A percentile compares a stretch with the other conserved stretches of the same genome.
Conservation (phyloP, 345 rosid species). For the Linum trigynum region DNA sequence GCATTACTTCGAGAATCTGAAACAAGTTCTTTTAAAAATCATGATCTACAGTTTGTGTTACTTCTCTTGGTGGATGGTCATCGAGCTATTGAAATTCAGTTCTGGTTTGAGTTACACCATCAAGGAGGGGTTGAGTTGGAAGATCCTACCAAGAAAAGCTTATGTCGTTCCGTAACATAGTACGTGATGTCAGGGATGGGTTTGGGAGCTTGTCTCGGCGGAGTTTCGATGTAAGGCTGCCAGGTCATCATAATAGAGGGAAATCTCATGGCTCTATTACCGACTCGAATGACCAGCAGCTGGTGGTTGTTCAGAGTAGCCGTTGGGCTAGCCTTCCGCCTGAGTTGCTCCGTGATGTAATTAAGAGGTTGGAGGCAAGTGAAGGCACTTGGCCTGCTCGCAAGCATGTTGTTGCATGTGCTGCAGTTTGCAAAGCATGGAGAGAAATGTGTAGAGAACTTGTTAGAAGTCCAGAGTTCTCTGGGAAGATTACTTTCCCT, state of each 20-base stretch:
- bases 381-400: no score
- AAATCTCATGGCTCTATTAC: background rate
- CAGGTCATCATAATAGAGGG: background rate
- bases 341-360: background rate
- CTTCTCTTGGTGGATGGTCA: no score
- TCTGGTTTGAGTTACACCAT: no score
- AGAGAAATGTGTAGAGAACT: background rate
- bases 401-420: constrained; percentile 28
- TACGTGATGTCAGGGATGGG: no score
- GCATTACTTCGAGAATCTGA: background rate
- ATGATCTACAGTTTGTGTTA: background rate
- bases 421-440: constrained; percentile 30
- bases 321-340: background rate
- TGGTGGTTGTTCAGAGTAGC: background rate
- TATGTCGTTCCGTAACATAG: no score
- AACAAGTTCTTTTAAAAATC: background rate
- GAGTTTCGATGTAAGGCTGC: no score
- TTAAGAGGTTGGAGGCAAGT: background rate
- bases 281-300: background rate
- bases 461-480: constrained; percentile 11
- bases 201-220: no score
- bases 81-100: no score
- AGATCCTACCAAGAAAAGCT: no score
- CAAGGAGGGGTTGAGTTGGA: no score
- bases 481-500: constrained; percentile 13